Evolutionary conservation across 2,329 filamentous ascomycete genomes (phyloP).

Genomic region (Nothopassalora personata): DNA sequence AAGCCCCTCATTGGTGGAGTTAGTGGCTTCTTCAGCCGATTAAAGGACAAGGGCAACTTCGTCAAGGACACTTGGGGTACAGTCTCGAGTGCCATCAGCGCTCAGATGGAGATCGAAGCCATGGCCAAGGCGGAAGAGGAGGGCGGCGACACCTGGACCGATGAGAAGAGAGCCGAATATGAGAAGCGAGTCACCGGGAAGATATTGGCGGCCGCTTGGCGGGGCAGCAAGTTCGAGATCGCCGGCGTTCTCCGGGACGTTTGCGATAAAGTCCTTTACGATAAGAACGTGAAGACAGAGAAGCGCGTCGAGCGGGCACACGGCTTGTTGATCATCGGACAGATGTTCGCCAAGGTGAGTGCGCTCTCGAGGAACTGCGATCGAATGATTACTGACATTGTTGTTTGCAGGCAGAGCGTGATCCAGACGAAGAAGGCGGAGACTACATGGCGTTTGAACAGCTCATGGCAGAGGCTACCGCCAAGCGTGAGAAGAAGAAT

Average conservation of each 20-base stretch:
- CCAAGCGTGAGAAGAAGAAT: slow-evolving; percentile 82
- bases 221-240: slow-evolving; percentile 95
- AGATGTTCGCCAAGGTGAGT: slow-evolving; percentile 79
- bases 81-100: slow-evolving; percentile 91
- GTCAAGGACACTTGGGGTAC: slow-evolving; percentile 99
- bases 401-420: slow-evolving; percentile 65
- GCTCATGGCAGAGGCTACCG: slow-evolving; percentile 90
- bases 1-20: slow-evolving; percentile 82
- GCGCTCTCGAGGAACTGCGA: neutral
- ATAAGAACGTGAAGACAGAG: slow-evolving; percentile 68
- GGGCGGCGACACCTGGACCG: slow-evolving; percentile 95
- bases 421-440: slow-evolving; percentile 83
- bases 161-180: slow-evolving; percentile 93
- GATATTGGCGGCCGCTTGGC: slow-evolving; percentile 94
- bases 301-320: slow-evolving; percentile 91
- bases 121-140: slow-evolving; percentile 95
- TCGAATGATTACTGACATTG: slow-evolving; percentile 8
- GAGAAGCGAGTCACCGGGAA: slow-evolving; percentile 95
- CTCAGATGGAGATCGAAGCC: slow-evolving; percentile 97
- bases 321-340: slow-evolving; percentile 80
- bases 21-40: slow-evolving; percentile 83
- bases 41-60: slow-evolving; percentile 94
- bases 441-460: slow-evolving; percentile 99
- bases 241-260: slow-evolving; percentile 93
- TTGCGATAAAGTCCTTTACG: slow-evolving; percentile 79